Evolutionary conservation across 371 early-diverging fungal species (phyloP), one percentile per base, ranked within the genome.

Genomic region (Umbelopsis sp.): DNA sequence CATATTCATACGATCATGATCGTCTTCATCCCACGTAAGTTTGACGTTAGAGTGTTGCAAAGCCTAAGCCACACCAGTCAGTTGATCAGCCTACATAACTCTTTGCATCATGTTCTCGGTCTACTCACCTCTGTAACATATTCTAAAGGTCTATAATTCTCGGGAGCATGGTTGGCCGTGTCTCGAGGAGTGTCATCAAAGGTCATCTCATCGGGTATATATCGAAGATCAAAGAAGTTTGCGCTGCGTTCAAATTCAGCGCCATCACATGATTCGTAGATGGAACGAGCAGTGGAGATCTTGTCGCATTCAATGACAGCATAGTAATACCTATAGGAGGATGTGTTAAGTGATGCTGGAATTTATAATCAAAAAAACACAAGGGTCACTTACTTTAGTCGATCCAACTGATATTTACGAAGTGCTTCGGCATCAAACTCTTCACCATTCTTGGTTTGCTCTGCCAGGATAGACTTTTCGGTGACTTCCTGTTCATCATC

Each of bases 1-100:
- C 11, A 94, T 72, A 53, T 88, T 85, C 16, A 89, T 82, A 46
- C 98, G 89, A 50, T 94, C 93, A 4, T 92, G 89, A 73, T 97
- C 98, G 66, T 98, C 98, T 22, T 92, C 90, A 66, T 99, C 99
- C 99, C 99, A 99, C 0, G 96, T 96, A 44, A 99, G 80, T 74
- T 92, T 91, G 44, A 96, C 96, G 57, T 93, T 94, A 14, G 97
- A 94, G 76, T 95, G 94, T 81, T 95, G 96, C 44, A 99, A 84
- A 18, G 96, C 96, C 84, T 91, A 73, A 25, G 18, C 62, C 4
- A 50, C 35, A 65, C 41, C 10, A 44, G n/a, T 57, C 20, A 66
- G 20, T 32, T 0, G 22, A 45, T 20, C 24, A 45, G 22, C 16
- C 16, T 4, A 7, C 2, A 44, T 0, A 57, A 22, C 22, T 22